Conservation (phyloP, 1,284 basidiomycete genomes). For the Heterobasidion occidentale region DNA sequence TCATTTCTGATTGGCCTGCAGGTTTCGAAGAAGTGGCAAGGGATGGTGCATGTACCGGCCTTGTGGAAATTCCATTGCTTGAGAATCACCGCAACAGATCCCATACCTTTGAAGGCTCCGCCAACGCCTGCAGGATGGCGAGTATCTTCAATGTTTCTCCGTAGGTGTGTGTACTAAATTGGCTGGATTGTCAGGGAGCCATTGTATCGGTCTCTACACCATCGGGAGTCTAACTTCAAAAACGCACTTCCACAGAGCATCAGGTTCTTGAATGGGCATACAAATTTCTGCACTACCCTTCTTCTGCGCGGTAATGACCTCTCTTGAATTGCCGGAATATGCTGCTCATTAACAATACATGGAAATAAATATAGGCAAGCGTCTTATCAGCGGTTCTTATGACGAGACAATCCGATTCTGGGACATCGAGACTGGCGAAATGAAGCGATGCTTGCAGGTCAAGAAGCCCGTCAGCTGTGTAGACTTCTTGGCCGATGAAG, state of each 20-base stretch:
- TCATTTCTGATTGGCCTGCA: slow-evolving; percentile 17
- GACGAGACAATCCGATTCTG: slow-evolving; percentile 89
- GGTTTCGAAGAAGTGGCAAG: slow-evolving; percentile 75
- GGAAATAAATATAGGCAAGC: slow-evolving; percentile 35
- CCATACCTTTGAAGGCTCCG: slow-evolving; percentile 56
- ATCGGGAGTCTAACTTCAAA: slow-evolving; percentile 82
- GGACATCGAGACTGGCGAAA: slow-evolving; percentile 75
- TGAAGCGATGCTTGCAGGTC: slow-evolving; percentile 73
- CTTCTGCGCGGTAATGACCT: slow-evolving; percentile 50
- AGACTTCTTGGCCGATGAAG: slow-evolving; percentile 79
- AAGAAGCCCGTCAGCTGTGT: slow-evolving; percentile 88
- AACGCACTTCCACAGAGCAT: slow-evolving; percentile 71
- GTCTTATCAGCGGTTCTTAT: slow-evolving; percentile 83
- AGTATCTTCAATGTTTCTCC: slow-evolving; percentile 8
- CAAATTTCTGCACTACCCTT: slow-evolving; percentile 82
- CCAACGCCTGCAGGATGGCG: slow-evolving; percentile 66
- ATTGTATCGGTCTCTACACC: slow-evolving; percentile 75
- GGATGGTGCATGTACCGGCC: slow-evolving; percentile 59
- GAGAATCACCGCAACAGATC: slow-evolving; percentile 67
- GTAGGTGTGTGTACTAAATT: not conserved
- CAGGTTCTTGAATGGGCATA: slow-evolving; percentile 76
- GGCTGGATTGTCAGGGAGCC: slow-evolving; percentile 46
- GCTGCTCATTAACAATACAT: not conserved
- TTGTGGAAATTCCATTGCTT: slow-evolving; percentile 77
- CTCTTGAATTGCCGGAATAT: not conserved